These are phyloP conservation scores for Didymella exigua DNA, from an alignment of 2,329 filamentous ascomycete species.

Conservation along the genomic window DNA sequence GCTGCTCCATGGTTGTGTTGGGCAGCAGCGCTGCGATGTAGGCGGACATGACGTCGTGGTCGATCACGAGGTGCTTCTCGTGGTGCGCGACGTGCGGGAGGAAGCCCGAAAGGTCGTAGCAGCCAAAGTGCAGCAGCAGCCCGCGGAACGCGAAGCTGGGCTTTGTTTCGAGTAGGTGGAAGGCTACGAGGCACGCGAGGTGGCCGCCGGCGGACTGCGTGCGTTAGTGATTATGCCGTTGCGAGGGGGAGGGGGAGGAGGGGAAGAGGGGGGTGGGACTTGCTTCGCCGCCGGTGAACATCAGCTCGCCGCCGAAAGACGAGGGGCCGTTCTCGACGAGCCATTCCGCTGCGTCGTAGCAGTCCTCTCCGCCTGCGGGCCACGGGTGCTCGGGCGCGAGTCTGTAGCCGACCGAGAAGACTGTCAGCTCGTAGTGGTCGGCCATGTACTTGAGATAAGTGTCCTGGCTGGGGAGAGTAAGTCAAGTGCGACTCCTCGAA, in stretches of 20 bases:
- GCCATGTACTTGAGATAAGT: slow-evolving; percentile 57
- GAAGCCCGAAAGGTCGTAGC: slow-evolving; percentile 56
- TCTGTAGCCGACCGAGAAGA: slow-evolving; percentile 64
- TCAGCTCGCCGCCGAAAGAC: slow-evolving; percentile 51
- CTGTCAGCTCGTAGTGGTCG: slow-evolving; percentile 55
- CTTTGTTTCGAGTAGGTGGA: slow-evolving; percentile 53
- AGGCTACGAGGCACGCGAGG: slow-evolving; percentile 54
- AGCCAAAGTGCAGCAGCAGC: slow-evolving; percentile 60
- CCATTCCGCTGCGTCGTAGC: slow-evolving; percentile 62
- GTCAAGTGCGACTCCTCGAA: background rate
- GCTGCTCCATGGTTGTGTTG: slow-evolving; percentile 48
- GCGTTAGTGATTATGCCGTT: no score
- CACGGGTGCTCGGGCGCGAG: slow-evolving; percentile 65
- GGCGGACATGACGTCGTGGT: slow-evolving; percentile 52
- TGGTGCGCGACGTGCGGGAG: slow-evolving; percentile 50
- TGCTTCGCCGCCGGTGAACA: slow-evolving; percentile 51
- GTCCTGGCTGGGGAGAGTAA: slow-evolving; percentile 51
- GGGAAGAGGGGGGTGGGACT: no score
- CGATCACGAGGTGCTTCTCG: slow-evolving; percentile 52
- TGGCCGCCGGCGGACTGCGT: slow-evolving; percentile 58
- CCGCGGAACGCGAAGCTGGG: slow-evolving; percentile 54
- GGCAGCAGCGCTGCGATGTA: slow-evolving; percentile 57
- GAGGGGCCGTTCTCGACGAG: slow-evolving; percentile 55
- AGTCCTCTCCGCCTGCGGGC: slow-evolving; percentile 61
- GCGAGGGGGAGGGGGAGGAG: no score